Evolutionary conservation across 352 stramenopile genomes (phyloP).

Genomic region (Phytopythium oedochilum): DNA sequence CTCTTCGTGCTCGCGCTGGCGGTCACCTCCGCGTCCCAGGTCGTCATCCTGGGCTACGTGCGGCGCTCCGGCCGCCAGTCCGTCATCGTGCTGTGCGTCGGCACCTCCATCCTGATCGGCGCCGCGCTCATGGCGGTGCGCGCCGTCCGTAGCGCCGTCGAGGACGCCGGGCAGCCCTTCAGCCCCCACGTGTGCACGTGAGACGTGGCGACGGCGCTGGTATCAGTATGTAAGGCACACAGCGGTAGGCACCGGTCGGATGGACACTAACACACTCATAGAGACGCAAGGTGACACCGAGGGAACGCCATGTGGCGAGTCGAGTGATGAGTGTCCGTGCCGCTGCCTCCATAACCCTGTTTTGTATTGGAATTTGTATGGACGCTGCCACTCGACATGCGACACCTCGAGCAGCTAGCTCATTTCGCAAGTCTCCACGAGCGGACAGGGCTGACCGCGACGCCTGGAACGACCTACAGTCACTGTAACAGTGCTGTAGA

Average conservation of each 20-base stretch:
- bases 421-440: not conserved
- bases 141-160: constrained; percentile 36
- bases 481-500: too few species aligned
- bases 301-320: too few species aligned
- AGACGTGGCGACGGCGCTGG: too few species aligned
- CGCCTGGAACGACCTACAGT: too few species aligned
- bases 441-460: too few species aligned
- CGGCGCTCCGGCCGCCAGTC: constrained; percentile 45
- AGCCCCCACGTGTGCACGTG: constrained; percentile 26
- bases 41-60: constrained; percentile 49
- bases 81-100: constrained; percentile 62
- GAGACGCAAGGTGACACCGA: too few species aligned
- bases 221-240: not conserved
- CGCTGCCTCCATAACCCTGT: not conserved
- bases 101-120: constrained; percentile 32
- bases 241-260: not conserved
- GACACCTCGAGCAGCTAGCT: not conserved
- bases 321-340: not conserved
- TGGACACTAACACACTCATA: too few species aligned
- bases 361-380: not conserved
- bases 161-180: constrained; percentile 26
- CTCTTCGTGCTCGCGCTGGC: constrained; percentile 38
- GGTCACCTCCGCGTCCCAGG: constrained; percentile 38
- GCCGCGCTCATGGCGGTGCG: constrained; percentile 38
- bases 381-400: not conserved